Base-by-base conservation (phyloP, 306 rosid species). In the Cajanus cajan region DNA sequence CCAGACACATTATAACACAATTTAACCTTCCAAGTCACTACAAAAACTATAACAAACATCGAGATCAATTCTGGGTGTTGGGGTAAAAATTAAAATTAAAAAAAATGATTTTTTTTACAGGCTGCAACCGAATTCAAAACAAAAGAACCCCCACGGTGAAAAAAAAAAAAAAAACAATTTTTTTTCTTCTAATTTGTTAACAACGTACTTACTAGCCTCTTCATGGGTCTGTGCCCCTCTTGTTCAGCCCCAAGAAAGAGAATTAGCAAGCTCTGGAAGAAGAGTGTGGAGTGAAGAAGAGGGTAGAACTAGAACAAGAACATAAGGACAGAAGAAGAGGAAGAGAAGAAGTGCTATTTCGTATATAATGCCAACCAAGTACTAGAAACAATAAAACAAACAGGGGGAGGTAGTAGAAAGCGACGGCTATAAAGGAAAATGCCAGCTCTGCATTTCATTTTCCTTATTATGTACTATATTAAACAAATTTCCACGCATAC, bases 201-300 rank as follows among this genome's bases (percentile, higher is more conserved):
- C 82, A 88, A 88, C 91, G 91, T 88, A 88, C 91, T 88, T 83
- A 88, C 91, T 85, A 83, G 86, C 79, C 86, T 79, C 85, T 83
- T 85, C 91, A 85, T 88, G 59, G 68, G 85, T 78, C 31, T 74
- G 34, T 44, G 6, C 11, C 59, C 61, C 19, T 59, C 61, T 54
- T 8, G 51, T 65, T 73, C 52, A 28, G 48, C 63, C 55, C 15
- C 43, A 5, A 44, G 5, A 25, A 50, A 44, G 36, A 37, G 55
- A 67, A 74, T 78, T 12, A 55, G 83, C 70, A 73, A 73, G 47
- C 15, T 73, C 59, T 33, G 61, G 52, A 76, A 82, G 8, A 71
- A 73, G 5, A 45, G 68, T 8, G 10, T 12, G 66, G 70, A 76
- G 81, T 75, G 72, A 14, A 21, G 80, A 51, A 71, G 78, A 51